Percentiles rank a stretch among this genome's conserved stretches.
Conservation (phyloP, 768 basidiomycete genomes). For the Rhizopogon vesiculosus region DNA sequence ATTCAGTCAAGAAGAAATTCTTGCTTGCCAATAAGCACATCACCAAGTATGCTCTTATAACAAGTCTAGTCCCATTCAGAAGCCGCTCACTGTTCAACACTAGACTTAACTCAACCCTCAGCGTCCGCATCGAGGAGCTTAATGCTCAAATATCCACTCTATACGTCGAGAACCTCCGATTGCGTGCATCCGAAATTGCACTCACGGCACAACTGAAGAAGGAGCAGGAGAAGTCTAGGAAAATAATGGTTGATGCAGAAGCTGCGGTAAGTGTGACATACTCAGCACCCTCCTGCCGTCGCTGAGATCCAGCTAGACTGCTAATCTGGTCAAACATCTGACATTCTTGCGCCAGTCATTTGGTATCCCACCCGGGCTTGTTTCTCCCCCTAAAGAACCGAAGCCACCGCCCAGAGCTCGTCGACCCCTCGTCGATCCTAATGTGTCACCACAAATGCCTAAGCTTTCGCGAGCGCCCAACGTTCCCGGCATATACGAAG, state of each 20-base stretch:
- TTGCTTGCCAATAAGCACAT: constrained; percentile 89
- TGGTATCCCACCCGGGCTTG: constrained; percentile 32
- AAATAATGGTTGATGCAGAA: constrained; percentile 69
- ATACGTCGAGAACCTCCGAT: constrained; percentile 76
- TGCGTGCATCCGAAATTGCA: constrained; percentile 77
- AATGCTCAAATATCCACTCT: constrained; percentile 80
- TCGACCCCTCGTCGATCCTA: constrained; percentile 39
- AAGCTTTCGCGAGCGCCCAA: constrained; percentile 64
- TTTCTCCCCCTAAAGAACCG: constrained; percentile 32
- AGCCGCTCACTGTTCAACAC: not conserved
- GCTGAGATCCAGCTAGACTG: constrained; percentile 34
- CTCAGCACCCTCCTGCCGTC: not conserved
- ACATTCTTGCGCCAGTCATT: constrained; percentile 59
- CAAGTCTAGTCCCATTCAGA: constrained; percentile 1
- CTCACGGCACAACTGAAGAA: constrained; percentile 72
- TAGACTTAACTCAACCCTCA: constrained; percentile 83
- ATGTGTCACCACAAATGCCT: constrained; percentile 41
- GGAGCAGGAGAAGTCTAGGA: constrained; percentile 73
- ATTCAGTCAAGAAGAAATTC: constrained; percentile 87
- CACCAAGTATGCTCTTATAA: constrained; percentile 56
- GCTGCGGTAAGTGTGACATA: constrained; percentile 50
- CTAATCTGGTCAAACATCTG: constrained; percentile 61
- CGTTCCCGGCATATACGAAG: constrained; percentile 63
- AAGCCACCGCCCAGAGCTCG: constrained; percentile 48
- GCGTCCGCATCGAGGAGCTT: constrained; percentile 79